These are phyloP conservation scores for Cladophialophora bantiana DNA, from an alignment of 2,329 filamentous ascomycete genomes.

Conservation along the genomic window DNA sequence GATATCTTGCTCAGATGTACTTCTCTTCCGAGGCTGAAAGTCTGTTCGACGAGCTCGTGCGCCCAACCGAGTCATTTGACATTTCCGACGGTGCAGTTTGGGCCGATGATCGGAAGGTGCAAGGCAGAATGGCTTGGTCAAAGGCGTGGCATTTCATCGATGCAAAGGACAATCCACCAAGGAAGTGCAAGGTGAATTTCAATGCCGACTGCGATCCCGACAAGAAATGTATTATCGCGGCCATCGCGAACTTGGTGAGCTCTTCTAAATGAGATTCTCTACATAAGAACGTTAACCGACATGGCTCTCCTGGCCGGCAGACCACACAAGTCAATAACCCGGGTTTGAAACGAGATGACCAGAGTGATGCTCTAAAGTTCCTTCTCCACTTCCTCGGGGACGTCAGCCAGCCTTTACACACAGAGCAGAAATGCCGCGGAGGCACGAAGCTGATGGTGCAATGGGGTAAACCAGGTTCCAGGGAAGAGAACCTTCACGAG, in stretches of 20 bases:
- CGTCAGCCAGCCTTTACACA: constrained; percentile 15
- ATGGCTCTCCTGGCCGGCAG: neutral
- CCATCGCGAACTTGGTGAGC: constrained; percentile 16
- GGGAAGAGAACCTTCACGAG: constrained; percentile 4
- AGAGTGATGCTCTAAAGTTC: constrained; percentile 13
- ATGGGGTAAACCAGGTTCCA: constrained; percentile 6
- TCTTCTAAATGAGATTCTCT: neutral
- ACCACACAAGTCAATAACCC: constrained; percentile 17
- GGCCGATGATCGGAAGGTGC: constrained; percentile 1
- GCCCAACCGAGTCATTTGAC: constrained; percentile 16
- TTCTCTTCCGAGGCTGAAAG: constrained; percentile 11
- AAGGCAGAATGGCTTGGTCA: constrained; percentile 5
- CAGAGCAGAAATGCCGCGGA: constrained; percentile 19
- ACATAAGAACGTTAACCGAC: neutral
- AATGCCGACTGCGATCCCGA: constrained; percentile 19
- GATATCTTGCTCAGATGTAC: constrained; percentile 18
- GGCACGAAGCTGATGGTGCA: constrained; percentile 17
- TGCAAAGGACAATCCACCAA: constrained; percentile 18
- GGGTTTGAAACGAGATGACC: neutral
- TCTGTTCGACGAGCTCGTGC: constrained; percentile 20
- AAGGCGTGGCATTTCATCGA: constrained; percentile 25
- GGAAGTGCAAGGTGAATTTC: constrained; percentile 15
- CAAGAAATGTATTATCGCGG: constrained; percentile 12
- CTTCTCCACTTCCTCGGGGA: constrained; percentile 20
- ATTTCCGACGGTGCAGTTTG: constrained; percentile 25